Conservation (phyloP, 306 rosid genomes). For the Pachyrhizus erosus region DNA sequence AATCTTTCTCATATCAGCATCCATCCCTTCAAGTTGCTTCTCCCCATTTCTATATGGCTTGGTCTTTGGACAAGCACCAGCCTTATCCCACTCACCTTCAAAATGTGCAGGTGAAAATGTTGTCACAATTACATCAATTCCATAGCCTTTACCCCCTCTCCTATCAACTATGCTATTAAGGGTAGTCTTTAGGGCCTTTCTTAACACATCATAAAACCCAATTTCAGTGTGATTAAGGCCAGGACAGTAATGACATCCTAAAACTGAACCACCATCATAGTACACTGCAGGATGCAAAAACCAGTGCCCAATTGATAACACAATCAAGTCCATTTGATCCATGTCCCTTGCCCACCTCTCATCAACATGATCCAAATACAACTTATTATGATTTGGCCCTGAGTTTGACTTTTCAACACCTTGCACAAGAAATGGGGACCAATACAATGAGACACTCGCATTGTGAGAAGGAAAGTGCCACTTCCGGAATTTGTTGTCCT, state of each 20-base stretch:
- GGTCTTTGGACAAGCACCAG: constrained; percentile 82
- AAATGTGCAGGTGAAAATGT: constrained; percentile 94
- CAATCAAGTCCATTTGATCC: constrained; percentile 59
- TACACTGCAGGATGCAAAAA: constrained; percentile 90
- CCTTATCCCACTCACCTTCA: constrained; percentile 92
- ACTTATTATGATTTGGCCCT: constrained; percentile 59
- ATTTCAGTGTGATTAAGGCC: constrained; percentile 82
- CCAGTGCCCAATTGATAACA: constrained; percentile 91
- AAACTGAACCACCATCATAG: constrained; percentile 58
- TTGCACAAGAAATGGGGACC: constrained; percentile 92
- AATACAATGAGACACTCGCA: constrained; percentile 65
- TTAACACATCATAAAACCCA: constrained; percentile 79
- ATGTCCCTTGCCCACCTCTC: constrained; percentile 81
- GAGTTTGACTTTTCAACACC: constrained; percentile 71
- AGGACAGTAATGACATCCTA: constrained; percentile 92
- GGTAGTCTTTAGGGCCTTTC: constrained; percentile 73
- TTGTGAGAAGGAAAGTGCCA: constrained; percentile 78
- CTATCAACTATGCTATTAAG: constrained; percentile 61
- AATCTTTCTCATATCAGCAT: constrained; percentile 72
- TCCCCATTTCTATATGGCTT: constrained; percentile 61
- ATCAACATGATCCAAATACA: constrained; percentile 74
- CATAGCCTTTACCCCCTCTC: constrained; percentile 41
- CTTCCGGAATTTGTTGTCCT: constrained; percentile 69
- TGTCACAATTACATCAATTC: constrained; percentile 61
- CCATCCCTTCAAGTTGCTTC: constrained; percentile 81